Evolutionary conservation across 2,329 filamentous ascomycete genomes (phyloP), one percentile per base, ranked within the genome.

Genomic region (Microsporum audouinii): DNA sequence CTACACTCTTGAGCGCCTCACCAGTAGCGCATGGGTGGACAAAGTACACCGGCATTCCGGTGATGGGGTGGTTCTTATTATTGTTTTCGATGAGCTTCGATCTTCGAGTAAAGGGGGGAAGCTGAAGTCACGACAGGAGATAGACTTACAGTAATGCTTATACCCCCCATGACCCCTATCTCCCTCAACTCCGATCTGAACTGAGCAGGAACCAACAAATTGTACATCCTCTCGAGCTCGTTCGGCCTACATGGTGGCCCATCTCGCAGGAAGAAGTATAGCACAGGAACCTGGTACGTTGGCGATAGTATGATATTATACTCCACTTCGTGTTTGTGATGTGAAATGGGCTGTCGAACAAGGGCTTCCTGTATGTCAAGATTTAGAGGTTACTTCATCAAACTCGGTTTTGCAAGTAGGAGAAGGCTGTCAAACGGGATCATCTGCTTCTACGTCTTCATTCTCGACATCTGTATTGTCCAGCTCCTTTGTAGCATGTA

Each of bases 21-120:
- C 88, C 88, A 6, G 94, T 88, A 71, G 89, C 84, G 75, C 94
- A 97, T 29, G 94, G 92, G 76, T 99, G 94, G 67, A 97, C 82
- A 74, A 96, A 96, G 74, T 92, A 96, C 57, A 85, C 83, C 45
- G 91, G 89, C 62, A 86, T 74, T 59, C 87, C 88, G 62, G 85
- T 89, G 62, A 88, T 75, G 59, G 94, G 92, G 79, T 97, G 91
- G 73, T 95, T 86, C 84, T 55, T 92, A 53, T 53, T n/a, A 60
- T 51, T 66, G 12, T 57, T 69, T 61, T 68, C 68, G 61, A 58
- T 64, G 57, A 66, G 65, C 62, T 63, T 62, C 47, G 7, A 27
- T 2, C 1, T 36, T 41, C 6, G 17, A 23, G 17, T 3, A 17
- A 38, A 7, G 14, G 5, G 1, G 33, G n/a, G 14, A 55, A 47